Evolutionary conservation across 495 filamentous ascomycete species (phyloP).

Genomic region (Aspergillus ellipticus): DNA sequence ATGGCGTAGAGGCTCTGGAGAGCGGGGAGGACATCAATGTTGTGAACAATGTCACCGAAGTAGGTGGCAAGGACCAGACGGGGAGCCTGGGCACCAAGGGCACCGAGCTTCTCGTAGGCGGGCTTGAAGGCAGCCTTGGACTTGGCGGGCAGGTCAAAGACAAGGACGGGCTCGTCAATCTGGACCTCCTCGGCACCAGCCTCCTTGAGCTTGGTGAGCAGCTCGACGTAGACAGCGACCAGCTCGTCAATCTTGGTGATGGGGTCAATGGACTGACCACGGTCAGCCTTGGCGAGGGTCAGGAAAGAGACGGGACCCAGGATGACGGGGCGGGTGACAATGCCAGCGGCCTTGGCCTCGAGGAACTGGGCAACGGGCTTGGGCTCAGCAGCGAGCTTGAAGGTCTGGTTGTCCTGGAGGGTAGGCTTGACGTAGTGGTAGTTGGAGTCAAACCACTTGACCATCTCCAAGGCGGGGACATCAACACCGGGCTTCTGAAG

Average conservation of each 20-base stretch:
- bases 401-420: conserved; percentile 89
- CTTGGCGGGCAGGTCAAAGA: conserved; percentile 83
- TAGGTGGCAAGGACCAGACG: conserved; percentile 87
- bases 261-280: conserved; percentile 83
- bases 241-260: conserved; percentile 90
- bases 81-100: conserved; percentile 71
- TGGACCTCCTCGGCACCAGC: conserved; percentile 92
- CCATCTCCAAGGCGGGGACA: conserved; percentile 95
- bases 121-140: conserved; percentile 97
- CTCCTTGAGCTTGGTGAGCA: conserved; percentile 85
- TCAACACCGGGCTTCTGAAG: conserved; percentile 87
- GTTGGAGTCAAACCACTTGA: conserved; percentile 99
- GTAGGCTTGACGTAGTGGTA: conserved; percentile 99
- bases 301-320: conserved; percentile 97
- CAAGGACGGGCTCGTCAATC: conserved; percentile 95
- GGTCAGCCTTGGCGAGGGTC: conserved; percentile 92
- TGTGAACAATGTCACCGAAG: conserved; percentile 99
- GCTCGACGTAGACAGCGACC: conserved; percentile 86
- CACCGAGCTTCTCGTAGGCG: conserved; percentile 82
- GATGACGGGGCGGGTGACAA: conserved; percentile 87
- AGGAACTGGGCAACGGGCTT: conserved; percentile 93
- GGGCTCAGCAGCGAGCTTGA: conserved; percentile 79
- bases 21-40: conserved; percentile 77
- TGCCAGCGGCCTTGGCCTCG: conserved; percentile 95
- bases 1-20: conserved; percentile 71